These are phyloP conservation scores for Silene conica DNA, from an alignment of 148 eudicot genomes.

Conservation along the genomic window DNA sequence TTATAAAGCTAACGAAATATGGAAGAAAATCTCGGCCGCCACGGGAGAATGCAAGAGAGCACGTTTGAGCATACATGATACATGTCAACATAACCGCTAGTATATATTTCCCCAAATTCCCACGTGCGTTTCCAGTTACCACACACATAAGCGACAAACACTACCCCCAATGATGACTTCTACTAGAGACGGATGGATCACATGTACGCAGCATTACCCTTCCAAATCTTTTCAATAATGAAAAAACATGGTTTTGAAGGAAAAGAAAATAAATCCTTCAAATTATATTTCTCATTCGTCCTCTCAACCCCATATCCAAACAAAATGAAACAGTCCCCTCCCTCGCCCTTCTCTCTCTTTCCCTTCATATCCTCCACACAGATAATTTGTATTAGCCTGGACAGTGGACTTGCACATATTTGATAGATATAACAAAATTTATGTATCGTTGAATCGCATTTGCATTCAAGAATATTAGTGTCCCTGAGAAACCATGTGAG, in stretches of 20 bases:
- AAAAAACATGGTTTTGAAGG: background rate
- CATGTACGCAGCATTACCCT: too few species aligned
- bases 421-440: background rate
- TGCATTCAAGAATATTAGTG: background rate
- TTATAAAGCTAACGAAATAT: background rate
- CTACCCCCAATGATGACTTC: too few species aligned
- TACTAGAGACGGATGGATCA: too few species aligned
- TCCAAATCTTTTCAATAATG: background rate
- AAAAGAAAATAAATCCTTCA: background rate
- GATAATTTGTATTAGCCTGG: background rate
- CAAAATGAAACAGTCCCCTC: background rate
- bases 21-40: background rate
- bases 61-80: background rate
- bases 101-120: background rate
- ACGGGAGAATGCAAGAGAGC: background rate
- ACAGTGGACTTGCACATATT: background rate
- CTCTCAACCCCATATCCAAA: background rate
- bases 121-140: background rate
- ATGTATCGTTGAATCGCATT: background rate
- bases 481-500: background rate
- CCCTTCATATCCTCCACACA: too few species aligned
- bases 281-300: background rate
- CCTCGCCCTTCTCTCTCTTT: too few species aligned
- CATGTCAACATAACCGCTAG: background rate
- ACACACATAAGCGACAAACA: too few species aligned